Evolutionary conservation across 148 eudicot genomes (phyloP).

Genomic region (Chenopodium album): DNA sequence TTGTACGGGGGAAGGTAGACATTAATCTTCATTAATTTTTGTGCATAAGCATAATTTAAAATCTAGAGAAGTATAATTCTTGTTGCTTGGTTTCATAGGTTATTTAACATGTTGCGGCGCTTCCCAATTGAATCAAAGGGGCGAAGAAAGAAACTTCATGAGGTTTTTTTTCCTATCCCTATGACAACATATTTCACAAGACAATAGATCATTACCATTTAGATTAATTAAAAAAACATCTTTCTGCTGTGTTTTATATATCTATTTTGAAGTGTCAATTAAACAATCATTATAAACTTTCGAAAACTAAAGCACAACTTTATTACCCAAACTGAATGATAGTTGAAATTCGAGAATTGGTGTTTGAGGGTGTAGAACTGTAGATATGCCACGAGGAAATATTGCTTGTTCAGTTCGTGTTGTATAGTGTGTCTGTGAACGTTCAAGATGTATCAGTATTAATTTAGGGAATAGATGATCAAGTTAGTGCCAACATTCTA

Average conservation of each 20-base stretch:
- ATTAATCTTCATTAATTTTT: not conserved
- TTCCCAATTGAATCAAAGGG: constrained; percentile 75
- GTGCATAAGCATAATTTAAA: not conserved
- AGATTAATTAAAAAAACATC: not conserved
- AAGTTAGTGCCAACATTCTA: constrained; percentile 21
- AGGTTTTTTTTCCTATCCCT: constrained; percentile 55
- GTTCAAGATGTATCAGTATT: not conserved
- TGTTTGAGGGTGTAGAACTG: not conserved
- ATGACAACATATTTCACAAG: not conserved
- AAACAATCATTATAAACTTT: not conserved
- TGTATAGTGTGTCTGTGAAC: not conserved
- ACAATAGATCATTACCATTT: too few species aligned
- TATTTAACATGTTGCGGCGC: constrained; percentile 55
- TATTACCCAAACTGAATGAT: not conserved
- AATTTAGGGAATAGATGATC: too few species aligned
- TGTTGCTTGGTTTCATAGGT: constrained; percentile 31
- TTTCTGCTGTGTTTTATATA: not conserved
- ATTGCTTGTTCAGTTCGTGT: not conserved
- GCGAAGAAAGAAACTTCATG: constrained; percentile 63
- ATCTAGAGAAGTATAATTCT: constrained; percentile 2
- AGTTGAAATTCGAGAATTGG: not conserved
- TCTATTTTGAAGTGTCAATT: too few species aligned
- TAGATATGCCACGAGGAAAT: not conserved
- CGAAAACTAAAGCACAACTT: not conserved
- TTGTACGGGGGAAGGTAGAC: constrained; percentile 62